A percentile compares a stretch with the other conserved stretches of the same genome.
Evolutionary conservation across 2,329 filamentous ascomycete species (phyloP).

Genomic region (Fusarium buharicum): DNA sequence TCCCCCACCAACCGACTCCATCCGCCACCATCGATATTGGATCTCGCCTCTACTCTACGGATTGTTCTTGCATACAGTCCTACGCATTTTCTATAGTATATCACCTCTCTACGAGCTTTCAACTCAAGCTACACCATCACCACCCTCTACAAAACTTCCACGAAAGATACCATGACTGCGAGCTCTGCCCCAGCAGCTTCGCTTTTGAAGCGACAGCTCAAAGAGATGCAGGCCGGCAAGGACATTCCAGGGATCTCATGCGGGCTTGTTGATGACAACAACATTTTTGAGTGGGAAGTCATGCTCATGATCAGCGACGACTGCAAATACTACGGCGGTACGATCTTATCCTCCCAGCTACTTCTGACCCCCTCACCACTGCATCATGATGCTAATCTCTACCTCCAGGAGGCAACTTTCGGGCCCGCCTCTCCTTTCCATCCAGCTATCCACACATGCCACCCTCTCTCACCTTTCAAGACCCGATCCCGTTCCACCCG

Average conservation of each 20-base stretch:
- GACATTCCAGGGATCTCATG: constrained; percentile 95
- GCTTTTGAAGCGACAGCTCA: constrained; percentile 85
- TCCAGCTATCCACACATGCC: constrained; percentile 86
- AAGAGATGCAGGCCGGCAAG: constrained; percentile 91
- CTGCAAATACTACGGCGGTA: constrained; percentile 92
- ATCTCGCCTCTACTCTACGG: constrained; percentile 11
- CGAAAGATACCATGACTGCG: constrained; percentile 34
- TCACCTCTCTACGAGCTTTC: not conserved
- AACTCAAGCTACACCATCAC: not conserved
- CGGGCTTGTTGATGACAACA: constrained; percentile 83
- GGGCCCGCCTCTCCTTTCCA: constrained; percentile 85
- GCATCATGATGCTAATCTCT: constrained; percentile 20
- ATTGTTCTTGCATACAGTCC: constrained; percentile 15
- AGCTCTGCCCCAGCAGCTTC: constrained; percentile 68
- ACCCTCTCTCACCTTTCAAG: constrained; percentile 87
- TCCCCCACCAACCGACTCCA: constrained; percentile 34
- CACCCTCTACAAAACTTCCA: not conserved
- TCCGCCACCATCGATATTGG: constrained; percentile 18
- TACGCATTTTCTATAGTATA: not conserved
- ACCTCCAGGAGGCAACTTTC: constrained; percentile 84
- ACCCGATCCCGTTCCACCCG: constrained; percentile 87
- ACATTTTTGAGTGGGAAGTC: constrained; percentile 97
- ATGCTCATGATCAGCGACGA: constrained; percentile 99
- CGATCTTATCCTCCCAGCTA: constrained; percentile 44
- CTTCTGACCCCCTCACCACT: not conserved